Base-by-base conservation (phyloP, 805 yeast species). In the Hanseniaspora thailandica region DNA sequence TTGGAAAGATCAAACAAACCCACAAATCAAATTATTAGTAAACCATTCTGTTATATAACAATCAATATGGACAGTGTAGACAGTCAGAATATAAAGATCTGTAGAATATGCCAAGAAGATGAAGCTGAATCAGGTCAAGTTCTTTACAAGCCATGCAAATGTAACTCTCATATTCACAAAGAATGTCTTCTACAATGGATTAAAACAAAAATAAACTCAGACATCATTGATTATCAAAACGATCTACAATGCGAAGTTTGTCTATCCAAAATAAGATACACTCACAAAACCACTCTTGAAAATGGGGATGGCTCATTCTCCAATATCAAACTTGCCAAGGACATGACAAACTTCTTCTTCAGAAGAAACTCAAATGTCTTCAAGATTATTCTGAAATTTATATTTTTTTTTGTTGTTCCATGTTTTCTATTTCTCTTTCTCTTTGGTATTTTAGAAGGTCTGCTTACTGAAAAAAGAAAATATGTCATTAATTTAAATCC, bases 101-200 rank as follows among this genome's bases (percentile, higher is more conserved):
- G 53, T n/a, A 49, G 53, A 41, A 49, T 49, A 13, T 49, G 53
- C 22, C 47, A 49, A 17, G 53, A 49, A 41, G 53, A 49, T 17
- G 53, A 49, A 35, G 7, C 28, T 10, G 53, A 49, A 34, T 34
- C 47, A 13, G 30, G 25, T 4, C n/a, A 23, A 3, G 38, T 33
- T 33, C 36, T 49, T 10, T 20, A 33, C 26, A 49, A 49, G 26
- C 53, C 53, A 5, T 49, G 53, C 28, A 41, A 41, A 19, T 49
- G 53, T 22, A 49, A 49, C 30, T 41, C 53, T 4, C 47, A 49
- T 35, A 33, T 43, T 9, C 53, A 49, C 28, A 41, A 49, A 34
- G 43, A 43, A 19, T 49, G 53, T 20, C 30, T 49, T 15, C 30
- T 49, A 7, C 30, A 17, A 23, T 49, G 53, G 53, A 49, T 43